Percentiles rank a stretch among this genome's conserved stretches.
These are phyloP conservation scores for Fereydounia khargensis DNA, from an alignment of 1,284 basidiomycete genomes.

Conservation along the genomic window DNA sequence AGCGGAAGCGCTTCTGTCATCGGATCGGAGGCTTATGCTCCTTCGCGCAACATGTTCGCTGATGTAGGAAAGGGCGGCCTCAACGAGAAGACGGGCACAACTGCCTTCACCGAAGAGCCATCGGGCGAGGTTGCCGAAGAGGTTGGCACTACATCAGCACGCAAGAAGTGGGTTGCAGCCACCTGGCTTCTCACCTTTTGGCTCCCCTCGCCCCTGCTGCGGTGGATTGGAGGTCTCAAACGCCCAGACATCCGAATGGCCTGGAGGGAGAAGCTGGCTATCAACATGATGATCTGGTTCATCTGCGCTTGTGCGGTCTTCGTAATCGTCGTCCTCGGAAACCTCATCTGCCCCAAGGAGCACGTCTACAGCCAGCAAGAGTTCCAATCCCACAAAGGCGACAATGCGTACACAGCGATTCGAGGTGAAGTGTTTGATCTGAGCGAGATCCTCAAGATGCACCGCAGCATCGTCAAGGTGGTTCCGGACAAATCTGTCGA, in stretches of 20 bases:
- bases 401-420: conserved; percentile 76
- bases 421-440: conserved; percentile 92
- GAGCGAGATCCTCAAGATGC: conserved; percentile 57
- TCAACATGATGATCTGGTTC: conserved; percentile 92
- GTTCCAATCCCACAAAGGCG: conserved; percentile 70
- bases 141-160: conserved; percentile 73
- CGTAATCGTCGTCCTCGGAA: conserved; percentile 84
- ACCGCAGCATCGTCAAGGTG: conserved; percentile 71
- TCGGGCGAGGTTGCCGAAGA: conserved; percentile 75
- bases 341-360: conserved; percentile 88
- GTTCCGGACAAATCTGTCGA: conserved; percentile 73
- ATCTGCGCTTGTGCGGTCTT: conserved; percentile 83
- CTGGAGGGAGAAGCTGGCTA: conserved; percentile 93
- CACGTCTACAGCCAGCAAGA: conserved; percentile 82
- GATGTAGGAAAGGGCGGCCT: conserved; percentile 65
- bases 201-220: conserved; percentile 73
- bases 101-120: conserved; percentile 38
- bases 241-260: conserved; percentile 89
- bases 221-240: conserved; percentile 82
- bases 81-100: conserved; percentile 47
- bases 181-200: conserved; percentile 91
- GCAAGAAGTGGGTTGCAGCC: conserved; percentile 81
- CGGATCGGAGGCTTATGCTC: conserved; percentile 67
- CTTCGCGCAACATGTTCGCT: conserved; percentile 87
- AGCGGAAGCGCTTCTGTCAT: conserved; percentile 26